Conservation (phyloP, 164 flowering plant genomes). For the Pachysandra terminalis region DNA sequence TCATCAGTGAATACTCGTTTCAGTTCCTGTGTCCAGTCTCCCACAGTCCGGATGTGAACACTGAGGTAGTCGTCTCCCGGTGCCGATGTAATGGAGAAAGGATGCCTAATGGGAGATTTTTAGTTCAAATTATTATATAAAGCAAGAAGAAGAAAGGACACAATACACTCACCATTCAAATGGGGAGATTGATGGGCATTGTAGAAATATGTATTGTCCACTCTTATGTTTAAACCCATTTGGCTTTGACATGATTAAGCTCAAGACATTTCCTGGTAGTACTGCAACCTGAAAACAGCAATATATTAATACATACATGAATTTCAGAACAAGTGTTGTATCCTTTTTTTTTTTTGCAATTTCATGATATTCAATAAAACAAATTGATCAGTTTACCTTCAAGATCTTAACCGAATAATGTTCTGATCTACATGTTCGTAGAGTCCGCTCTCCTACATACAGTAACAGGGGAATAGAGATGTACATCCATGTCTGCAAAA, state of each 20-base stretch:
- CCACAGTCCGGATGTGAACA: constrained; percentile 82
- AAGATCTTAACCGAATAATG: constrained; percentile 59
- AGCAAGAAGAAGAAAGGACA: no score
- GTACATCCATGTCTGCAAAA: constrained; percentile 93
- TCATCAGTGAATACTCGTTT: constrained; percentile 64
- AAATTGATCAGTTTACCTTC: no score
- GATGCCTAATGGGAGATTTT: constrained; percentile 63
- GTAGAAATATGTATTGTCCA: constrained; percentile 88
- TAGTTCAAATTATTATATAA: background rate
- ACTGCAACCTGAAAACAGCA: constrained; percentile 53
- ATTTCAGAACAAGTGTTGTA: no score
- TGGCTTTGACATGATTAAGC: constrained; percentile 80
- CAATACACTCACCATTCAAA: constrained; percentile 71
- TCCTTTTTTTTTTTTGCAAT: no score
- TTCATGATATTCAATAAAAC: no score
- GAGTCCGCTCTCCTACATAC: constrained; percentile 65
- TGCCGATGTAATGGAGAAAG: constrained; percentile 93
- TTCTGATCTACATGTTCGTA: constrained; percentile 67
- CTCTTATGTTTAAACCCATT: constrained; percentile 81
- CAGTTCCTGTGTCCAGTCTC: constrained; percentile 93
- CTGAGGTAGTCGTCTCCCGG: constrained; percentile 87
- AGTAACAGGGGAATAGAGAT: constrained; percentile 74
- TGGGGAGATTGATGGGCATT: constrained; percentile 81
- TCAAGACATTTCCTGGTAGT: constrained; percentile 87
- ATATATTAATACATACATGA: no score